Evolutionary conservation across 495 filamentous ascomycete genomes (phyloP).

Genomic region (Apiosordaria backusii): DNA sequence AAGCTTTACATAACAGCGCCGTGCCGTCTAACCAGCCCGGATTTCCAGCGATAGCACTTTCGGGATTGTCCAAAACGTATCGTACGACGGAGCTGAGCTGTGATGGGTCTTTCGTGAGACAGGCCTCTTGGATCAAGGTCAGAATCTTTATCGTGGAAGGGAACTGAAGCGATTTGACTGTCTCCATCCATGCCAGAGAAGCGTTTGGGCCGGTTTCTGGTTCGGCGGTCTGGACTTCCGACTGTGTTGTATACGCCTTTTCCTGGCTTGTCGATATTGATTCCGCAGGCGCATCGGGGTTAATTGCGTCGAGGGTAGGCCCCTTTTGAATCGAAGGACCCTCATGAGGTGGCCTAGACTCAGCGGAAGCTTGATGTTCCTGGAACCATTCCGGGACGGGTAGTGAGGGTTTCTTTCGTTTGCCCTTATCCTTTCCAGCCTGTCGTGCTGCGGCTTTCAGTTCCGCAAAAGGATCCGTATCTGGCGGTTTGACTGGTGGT

Average conservation of each 20-base stretch:
- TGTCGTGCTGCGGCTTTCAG: neutral
- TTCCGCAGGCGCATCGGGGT: neutral
- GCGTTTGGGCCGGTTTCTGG: neutral
- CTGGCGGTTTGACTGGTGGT: neutral
- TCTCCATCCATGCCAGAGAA: neutral
- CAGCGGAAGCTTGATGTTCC: neutral
- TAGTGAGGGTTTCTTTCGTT: neutral
- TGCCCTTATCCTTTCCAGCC: neutral
- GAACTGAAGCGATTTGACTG: neutral
- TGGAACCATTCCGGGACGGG: neutral
- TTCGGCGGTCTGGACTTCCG: neutral
- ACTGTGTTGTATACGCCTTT: too few species aligned
- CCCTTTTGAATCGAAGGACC: neutral
- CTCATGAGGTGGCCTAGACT: neutral
- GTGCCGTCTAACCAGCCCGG: conserved; percentile 33
- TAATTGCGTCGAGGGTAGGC: neutral
- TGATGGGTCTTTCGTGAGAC: conserved; percentile 18
- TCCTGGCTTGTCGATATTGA: neutral
- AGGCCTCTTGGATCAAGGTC: conserved; percentile 18
- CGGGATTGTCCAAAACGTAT: conserved; percentile 21
- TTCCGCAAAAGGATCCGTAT: neutral
- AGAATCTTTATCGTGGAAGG: conserved; percentile 16
- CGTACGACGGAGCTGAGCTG: conserved; percentile 25
- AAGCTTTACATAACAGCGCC: conserved; percentile 37
- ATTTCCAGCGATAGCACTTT: neutral